Percentiles rank a stretch among this genome's conserved stretches.
Conservation (phyloP, 2,329 filamentous ascomycete genomes). For the Sporothrix luriei region DNA sequence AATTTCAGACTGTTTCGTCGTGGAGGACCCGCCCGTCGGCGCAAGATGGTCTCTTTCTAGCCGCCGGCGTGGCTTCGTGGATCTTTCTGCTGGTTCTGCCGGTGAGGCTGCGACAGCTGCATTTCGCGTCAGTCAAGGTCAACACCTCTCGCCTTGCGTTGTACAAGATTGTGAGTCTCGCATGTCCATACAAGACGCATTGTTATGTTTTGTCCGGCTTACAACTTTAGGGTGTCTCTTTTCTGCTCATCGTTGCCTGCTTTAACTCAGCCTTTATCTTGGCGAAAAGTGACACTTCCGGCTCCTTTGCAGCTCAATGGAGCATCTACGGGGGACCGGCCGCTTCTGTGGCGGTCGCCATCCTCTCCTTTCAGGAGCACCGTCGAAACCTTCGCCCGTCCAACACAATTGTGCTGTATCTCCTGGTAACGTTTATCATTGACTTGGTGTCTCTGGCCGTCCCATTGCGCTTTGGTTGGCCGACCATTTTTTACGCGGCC, state of each 20-base stretch:
- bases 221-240: background rate
- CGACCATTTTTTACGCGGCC: slow-evolving; percentile 26
- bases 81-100: slow-evolving; percentile 10
- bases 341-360: slow-evolving; percentile 2
- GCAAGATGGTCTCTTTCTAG: slow-evolving; percentile 2
- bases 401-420: slow-evolving; percentile 23
- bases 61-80: slow-evolving; percentile 11
- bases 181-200: background rate
- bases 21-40: background rate
- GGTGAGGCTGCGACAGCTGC: slow-evolving; percentile 28
- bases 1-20: background rate
- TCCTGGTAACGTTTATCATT: background rate
- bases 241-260: background rate
- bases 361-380: slow-evolving; percentile 32
- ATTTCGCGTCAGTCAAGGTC: slow-evolving; percentile 18
- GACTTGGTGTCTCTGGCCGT: slow-evolving; percentile 23
- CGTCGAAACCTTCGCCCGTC: slow-evolving; percentile 25
- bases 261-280: background rate
- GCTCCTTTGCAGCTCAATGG: background rate
- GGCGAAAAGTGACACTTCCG: background rate
- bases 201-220: background rate
- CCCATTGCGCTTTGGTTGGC: slow-evolving; percentile 41
- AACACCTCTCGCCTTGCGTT: background rate
- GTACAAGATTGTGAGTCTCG: slow-evolving; percentile 25
- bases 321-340: background rate